phyloP scores from a whole-genome alignment of 2,329 filamentous ascomycete genomes.

The Aspergillus sp. region DNA sequence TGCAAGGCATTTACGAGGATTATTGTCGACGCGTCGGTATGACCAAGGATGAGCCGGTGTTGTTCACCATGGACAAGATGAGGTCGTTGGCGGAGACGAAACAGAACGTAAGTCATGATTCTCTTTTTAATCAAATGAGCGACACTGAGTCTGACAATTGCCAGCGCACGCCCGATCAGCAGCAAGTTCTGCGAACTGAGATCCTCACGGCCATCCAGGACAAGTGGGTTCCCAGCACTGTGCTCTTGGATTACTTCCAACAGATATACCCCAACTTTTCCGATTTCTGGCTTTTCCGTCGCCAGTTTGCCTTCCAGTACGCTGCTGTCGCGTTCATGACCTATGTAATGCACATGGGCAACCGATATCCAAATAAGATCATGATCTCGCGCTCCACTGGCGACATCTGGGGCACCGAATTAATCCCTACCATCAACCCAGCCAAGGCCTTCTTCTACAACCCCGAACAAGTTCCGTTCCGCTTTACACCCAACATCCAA shows the following conservation, averaged over 20 bases:
- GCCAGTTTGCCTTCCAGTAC: slow-evolving; percentile 92
- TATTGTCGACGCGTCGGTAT: slow-evolving; percentile 80
- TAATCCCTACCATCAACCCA: slow-evolving; percentile 81
- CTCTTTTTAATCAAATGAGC: neutral
- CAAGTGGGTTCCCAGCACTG: slow-evolving; percentile 76
- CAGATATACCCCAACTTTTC: slow-evolving; percentile 77
- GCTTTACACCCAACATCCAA: slow-evolving; percentile 91
- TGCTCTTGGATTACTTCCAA: slow-evolving; percentile 85
- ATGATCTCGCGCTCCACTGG: slow-evolving; percentile 79
- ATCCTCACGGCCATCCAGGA: slow-evolving; percentile 93
- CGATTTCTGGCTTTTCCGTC: slow-evolving; percentile 97
- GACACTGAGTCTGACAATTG: slow-evolving; percentile 18
- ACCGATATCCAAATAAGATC: slow-evolving; percentile 91
- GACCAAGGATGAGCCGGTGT: slow-evolving; percentile 88
- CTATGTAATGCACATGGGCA: slow-evolving; percentile 95
- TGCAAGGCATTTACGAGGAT: slow-evolving; percentile 94
- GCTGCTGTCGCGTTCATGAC: slow-evolving; percentile 97
- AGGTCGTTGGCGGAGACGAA: slow-evolving; percentile 65
- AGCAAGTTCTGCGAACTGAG: slow-evolving; percentile 68
- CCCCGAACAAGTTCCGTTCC: slow-evolving; percentile 91
- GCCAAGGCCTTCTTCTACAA: slow-evolving; percentile 88
- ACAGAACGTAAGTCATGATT: slow-evolving; percentile 36
- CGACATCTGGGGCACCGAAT: slow-evolving; percentile 91
- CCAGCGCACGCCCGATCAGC: slow-evolving; percentile 53
- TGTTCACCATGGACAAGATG: slow-evolving; percentile 94